Conservation (phyloP, 805 yeast genomes). For the Metschnikowia hibisci region DNA sequence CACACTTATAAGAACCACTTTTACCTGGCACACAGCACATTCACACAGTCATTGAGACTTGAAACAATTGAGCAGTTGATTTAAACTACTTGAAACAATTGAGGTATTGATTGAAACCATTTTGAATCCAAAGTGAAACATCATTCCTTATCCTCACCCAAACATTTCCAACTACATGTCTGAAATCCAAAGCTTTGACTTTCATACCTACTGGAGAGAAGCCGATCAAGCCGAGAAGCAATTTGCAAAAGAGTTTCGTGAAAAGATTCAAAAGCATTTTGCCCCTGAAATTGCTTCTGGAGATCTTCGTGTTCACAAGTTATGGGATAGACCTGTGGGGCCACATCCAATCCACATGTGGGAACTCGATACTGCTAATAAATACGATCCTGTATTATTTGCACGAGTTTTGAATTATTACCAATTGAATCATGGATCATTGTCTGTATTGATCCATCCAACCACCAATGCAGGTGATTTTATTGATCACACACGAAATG, state of each 20-base stretch:
- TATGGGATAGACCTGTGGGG: slow-evolving; percentile 49
- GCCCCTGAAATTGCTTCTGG: slow-evolving; percentile 40
- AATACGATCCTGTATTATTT: slow-evolving; percentile 37
- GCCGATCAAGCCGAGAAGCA: slow-evolving; percentile 30
- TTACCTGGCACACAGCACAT: not conserved
- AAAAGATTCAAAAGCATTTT: slow-evolving; percentile 39
- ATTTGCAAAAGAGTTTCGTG: slow-evolving; percentile 36
- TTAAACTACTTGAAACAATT: no score
- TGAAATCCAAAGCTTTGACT: slow-evolving; percentile 37
- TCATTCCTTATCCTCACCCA: no score
- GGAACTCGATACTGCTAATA: slow-evolving; percentile 45
- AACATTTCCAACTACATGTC: not conserved
- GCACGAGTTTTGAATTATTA: slow-evolving; percentile 45
- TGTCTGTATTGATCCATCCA: slow-evolving; percentile 57
- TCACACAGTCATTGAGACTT: no score
- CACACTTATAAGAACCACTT: not conserved
- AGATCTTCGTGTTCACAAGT: slow-evolving; percentile 38
- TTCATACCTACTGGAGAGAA: slow-evolving; percentile 51
- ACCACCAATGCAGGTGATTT: slow-evolving; percentile 37
- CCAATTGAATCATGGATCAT: slow-evolving; percentile 48
- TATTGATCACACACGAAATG: slow-evolving; percentile 50
- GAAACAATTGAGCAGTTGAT: no score
- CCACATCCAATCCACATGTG: slow-evolving; percentile 61
- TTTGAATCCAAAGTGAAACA: no score
- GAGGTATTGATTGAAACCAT: no score